A percentile compares a stretch with the other conserved stretches of the same genome.
Conservation (phyloP, 768 basidiomycete genomes). For the Multifurca ochricompacta region DNA sequence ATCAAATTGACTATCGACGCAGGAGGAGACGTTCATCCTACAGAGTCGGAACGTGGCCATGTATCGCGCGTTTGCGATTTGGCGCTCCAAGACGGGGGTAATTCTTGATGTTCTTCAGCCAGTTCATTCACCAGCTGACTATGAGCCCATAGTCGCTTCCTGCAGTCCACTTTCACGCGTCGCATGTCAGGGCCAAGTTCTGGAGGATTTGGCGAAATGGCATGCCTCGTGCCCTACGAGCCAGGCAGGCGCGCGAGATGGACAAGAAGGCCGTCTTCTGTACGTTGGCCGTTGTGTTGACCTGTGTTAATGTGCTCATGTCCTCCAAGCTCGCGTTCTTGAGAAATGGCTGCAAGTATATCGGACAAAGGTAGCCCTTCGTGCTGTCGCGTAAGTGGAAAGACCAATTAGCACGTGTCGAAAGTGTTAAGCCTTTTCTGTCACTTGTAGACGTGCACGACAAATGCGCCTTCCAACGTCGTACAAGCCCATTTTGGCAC, state of each 20-base stretch:
- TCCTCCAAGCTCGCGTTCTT: slow-evolving; percentile 41
- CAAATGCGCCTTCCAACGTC: slow-evolving; percentile 67
- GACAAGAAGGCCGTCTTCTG: slow-evolving; percentile 49
- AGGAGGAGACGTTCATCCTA: slow-evolving; percentile 47
- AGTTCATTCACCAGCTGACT: slow-evolving; percentile 12
- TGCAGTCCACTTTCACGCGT: slow-evolving; percentile 69
- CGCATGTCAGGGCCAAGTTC: slow-evolving; percentile 47
- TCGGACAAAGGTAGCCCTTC: slow-evolving; percentile 62
- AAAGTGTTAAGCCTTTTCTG: slow-evolving; percentile 14
- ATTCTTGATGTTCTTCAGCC: neutral
- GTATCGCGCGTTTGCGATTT: slow-evolving; percentile 61
- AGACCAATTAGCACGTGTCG: neutral
- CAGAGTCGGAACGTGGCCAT: slow-evolving; percentile 54
- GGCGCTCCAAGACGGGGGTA: slow-evolving; percentile 72
- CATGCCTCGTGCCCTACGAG: slow-evolving; percentile 63
- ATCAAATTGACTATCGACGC: neutral
- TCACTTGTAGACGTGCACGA: slow-evolving; percentile 63
- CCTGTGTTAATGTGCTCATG: slow-evolving; percentile 14
- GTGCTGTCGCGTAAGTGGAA: slow-evolving; percentile 72
- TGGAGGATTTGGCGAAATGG: slow-evolving; percentile 62
- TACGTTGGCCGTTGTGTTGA: slow-evolving; percentile 31
- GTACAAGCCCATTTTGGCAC: slow-evolving; percentile 23
- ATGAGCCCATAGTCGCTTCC: slow-evolving; percentile 51
- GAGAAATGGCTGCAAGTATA: slow-evolving; percentile 64
- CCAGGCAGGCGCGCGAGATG: slow-evolving; percentile 55